Conservation (phyloP, 2,329 filamentous ascomycete species). For the Neopestalotiopsis sp. region DNA sequence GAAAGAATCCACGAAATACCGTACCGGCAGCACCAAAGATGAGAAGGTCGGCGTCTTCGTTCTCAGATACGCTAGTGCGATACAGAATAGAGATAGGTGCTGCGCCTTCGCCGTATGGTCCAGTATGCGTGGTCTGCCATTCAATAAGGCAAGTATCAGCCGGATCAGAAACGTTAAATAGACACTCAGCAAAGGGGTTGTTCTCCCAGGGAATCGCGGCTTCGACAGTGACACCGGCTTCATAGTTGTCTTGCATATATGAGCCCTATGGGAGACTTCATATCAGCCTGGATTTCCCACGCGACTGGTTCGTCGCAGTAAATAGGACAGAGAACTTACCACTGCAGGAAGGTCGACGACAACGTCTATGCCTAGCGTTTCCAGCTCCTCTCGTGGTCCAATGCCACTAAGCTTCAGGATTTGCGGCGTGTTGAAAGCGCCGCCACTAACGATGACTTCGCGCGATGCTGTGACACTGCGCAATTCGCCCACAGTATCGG, state of each 20-base stretch:
- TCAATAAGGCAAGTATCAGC: conserved; percentile 22
- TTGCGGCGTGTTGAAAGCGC: conserved; percentile 37
- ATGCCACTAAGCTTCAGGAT: conserved; percentile 40
- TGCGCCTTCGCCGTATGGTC: background rate
- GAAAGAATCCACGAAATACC: conserved; percentile 28
- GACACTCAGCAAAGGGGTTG: conserved; percentile 37
- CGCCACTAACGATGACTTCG: conserved; percentile 22
- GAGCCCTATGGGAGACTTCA: background rate
- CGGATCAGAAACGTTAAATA: conserved; percentile 25
- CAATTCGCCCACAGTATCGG: background rate
- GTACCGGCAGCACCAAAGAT: conserved; percentile 20
- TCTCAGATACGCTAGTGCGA: conserved; percentile 34
- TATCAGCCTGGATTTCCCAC: background rate
- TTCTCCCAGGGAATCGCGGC: background rate
- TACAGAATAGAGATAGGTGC: conserved; percentile 24
- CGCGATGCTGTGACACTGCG: conserved; percentile 26
- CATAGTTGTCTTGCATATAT: background rate
- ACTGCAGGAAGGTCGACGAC: conserved; percentile 51
- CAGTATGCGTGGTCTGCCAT: conserved; percentile 8
- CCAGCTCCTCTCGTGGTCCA: conserved; percentile 33
- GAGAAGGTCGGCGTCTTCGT: conserved; percentile 53
- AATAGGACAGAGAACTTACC: background rate
- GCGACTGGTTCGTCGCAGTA: background rate
- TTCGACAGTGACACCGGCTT: background rate
- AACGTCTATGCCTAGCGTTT: conserved; percentile 48